Percentiles rank a stretch among this genome's conserved stretches.
phyloP scores from a whole-genome alignment of 495 filamentous ascomycete genomes.

The Talaromyces proteolyticus region DNA sequence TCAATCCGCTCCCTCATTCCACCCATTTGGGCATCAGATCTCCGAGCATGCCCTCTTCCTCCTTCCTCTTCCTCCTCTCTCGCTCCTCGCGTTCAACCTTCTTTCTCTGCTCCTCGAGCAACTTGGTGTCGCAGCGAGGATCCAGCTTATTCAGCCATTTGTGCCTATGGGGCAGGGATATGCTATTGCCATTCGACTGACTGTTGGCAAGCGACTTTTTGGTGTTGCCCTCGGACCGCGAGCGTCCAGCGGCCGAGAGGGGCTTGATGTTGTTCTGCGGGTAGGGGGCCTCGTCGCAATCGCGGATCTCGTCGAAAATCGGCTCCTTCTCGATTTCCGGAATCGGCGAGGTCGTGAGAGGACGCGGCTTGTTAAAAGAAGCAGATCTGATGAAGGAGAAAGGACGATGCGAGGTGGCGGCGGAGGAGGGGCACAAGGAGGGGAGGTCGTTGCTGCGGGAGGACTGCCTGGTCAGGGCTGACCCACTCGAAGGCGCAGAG shows the following conservation, averaged over 20 bases:
- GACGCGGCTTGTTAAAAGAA: constrained; percentile 1
- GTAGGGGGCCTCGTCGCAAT: constrained; percentile 7
- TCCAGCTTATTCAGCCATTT: constrained; percentile 8
- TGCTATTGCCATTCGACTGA: neutral
- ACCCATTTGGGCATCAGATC: constrained; percentile 5
- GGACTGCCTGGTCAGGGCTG: constrained; percentile 1
- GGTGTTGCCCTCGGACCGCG: neutral
- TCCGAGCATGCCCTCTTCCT: constrained; percentile 1
- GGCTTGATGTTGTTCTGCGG: neutral
- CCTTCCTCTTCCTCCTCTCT: constrained; percentile 3
- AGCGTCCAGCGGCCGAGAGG: neutral
- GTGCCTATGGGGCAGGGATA: constrained; percentile 1
- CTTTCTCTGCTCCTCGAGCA: constrained; percentile 2
- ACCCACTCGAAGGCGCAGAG: neutral
- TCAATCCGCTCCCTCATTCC: neutral
- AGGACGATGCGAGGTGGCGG: neutral
- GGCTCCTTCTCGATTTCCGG: constrained; percentile 7
- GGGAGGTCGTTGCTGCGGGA: neutral
- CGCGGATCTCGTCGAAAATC: constrained; percentile 6
- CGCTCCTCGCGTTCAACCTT: constrained; percentile 1
- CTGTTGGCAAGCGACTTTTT: neutral
- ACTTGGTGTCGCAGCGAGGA: constrained; percentile 6
- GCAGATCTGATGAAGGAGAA: constrained; percentile 5
- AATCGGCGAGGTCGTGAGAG: neutral
- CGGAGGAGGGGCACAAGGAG: constrained; percentile 1